Base-by-base conservation (phyloP, 306 rosid genomes). In the Sicyos edulis region DNA sequence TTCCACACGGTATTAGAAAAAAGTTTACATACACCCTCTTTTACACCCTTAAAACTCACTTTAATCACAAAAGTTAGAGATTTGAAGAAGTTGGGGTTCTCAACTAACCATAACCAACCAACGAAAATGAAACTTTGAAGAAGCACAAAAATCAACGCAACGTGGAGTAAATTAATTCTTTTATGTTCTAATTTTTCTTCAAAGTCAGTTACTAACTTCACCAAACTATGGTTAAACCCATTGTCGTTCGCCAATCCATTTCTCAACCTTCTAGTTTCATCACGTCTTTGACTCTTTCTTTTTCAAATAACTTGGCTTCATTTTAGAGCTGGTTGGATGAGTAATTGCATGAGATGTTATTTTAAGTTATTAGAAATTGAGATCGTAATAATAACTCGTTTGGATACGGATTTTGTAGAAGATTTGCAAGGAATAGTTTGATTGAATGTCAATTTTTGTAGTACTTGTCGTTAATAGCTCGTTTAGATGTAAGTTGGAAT, bases 141-240 rank as follows among this genome's bases (percentile, higher is more conserved):
- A 72, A 85, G 44, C 61, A 64, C 32, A 40, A 15, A 76, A 22
- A 45, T 57, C 49, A 64, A 40, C 53, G 2, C 14, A 56, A 34
- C 10, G 10, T 65, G 55, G 29, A 10, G 17, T 40, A 40, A 5
- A 40, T 8, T 6, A 57, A 79, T 53, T 45, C 40, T 79, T 54
- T 19, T 24, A 14, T 56, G 4, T 21, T 24, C 14, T 9, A 34
- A 26, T 54, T 81, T 80, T 32, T 68, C 61, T 32, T 74, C 54
- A 80, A 80, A 81, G 88, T 81, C 79, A 32, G 56, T 83, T 86
- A 85, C 97, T 86, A 89, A 89, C 91, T 80, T 79, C n/a, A 84
- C 83, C 97, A 65, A 78, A 88, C 82, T 54, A 10, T 76, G 56
- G 59, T 49, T n/a, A 22, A 44, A 69, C 49, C 4, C 4, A 57